Evolutionary conservation across 192 early-diverging fungal species (phyloP).

Genomic region (Rhizophagus sp.): DNA sequence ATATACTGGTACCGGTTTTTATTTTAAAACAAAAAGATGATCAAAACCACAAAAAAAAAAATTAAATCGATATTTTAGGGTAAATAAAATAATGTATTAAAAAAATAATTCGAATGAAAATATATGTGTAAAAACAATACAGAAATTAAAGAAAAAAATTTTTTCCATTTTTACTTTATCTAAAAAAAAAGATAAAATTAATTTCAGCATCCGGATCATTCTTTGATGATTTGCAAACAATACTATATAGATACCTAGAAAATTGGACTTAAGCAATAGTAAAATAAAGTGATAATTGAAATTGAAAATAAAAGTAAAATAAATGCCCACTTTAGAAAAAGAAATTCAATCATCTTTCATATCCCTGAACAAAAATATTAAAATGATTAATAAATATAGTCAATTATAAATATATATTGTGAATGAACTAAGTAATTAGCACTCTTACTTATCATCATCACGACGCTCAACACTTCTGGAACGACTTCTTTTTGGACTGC

Average conservation of each 20-base stretch:
- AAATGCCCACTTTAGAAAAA: no score
- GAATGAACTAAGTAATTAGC: not conserved
- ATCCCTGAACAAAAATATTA: constrained; percentile 1
- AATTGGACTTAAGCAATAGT: not conserved
- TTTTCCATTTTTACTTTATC: not conserved
- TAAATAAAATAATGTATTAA: not conserved
- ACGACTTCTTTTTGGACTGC: constrained; percentile 29
- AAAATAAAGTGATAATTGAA: not conserved
- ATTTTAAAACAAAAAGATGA: no score
- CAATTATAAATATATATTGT: not conserved
- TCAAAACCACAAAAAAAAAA: no score
- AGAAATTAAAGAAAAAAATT: not conserved
- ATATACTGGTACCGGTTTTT: no score
- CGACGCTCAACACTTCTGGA: constrained; percentile 18
- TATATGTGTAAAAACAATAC: not conserved
- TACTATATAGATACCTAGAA: not conserved
- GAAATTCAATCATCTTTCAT: constrained; percentile 19
- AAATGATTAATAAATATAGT: not conserved
- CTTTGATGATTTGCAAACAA: not conserved
- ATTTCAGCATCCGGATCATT: not conserved
- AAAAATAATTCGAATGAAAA: not conserved
- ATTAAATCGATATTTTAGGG: not conserved
- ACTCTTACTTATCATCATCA: constrained; percentile 30
- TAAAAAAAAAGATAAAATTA: not conserved
- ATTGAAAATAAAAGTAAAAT: not conserved